Percentiles rank a stretch among this genome's conserved stretches.
phyloP scores from a whole-genome alignment of 495 filamentous ascomycete genomes.

The Talaromyces ruber region DNA sequence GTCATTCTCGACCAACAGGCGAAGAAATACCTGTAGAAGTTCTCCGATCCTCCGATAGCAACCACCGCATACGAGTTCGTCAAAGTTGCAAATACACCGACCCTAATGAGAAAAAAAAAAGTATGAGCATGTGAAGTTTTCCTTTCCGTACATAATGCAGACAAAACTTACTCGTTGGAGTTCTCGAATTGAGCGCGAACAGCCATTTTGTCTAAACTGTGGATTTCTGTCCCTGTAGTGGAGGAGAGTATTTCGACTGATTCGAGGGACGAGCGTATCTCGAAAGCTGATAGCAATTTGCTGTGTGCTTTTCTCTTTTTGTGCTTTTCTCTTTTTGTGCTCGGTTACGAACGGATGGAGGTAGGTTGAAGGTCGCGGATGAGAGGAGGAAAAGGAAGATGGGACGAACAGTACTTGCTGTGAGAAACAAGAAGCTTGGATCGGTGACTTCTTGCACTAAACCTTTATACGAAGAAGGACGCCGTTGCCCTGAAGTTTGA shows the following conservation, averaged over 20 bases:
- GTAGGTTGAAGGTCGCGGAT: background rate
- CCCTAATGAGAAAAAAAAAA: slow-evolving; percentile 40
- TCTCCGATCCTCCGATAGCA: slow-evolving; percentile 90
- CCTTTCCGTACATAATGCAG: background rate
- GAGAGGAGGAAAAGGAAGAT: background rate
- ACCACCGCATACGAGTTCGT: slow-evolving; percentile 95
- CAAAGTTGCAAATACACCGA: slow-evolving; percentile 91
- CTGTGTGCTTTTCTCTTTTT: background rate
- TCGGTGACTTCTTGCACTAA: background rate
- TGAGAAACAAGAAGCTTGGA: background rate
- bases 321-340: background rate
- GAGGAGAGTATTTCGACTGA: background rate
- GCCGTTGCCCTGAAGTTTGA: background rate
- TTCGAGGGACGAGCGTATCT: background rate
- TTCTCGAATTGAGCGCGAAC: slow-evolving; percentile 93
- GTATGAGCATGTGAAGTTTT: background rate
- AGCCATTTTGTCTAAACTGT: slow-evolving; percentile 45
- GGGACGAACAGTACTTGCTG: background rate
- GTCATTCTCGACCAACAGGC: background rate
- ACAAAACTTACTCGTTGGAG: slow-evolving; percentile 77
- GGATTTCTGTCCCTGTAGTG: slow-evolving; percentile 4
- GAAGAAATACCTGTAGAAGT: slow-evolving; percentile 73
- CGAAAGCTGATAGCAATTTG: background rate
- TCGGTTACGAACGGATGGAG: background rate
- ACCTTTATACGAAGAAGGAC: background rate